Evolutionary conservation across 768 basidiomycete species (phyloP).

Genomic region (Xerocomus brunneocitrinus): DNA sequence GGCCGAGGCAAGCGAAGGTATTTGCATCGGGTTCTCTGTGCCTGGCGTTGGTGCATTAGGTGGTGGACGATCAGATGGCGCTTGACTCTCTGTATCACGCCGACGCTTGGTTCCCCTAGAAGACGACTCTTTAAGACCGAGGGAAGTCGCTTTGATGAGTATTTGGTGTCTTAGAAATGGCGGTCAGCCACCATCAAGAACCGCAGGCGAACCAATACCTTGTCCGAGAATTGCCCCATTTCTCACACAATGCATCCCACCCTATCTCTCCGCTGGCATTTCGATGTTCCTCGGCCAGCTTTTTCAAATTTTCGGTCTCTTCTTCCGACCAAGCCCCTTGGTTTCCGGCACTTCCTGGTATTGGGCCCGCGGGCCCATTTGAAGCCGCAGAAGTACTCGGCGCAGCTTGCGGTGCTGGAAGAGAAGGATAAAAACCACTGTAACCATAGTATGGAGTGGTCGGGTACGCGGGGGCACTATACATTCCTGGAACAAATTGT

Average conservation of each 20-base stretch:
- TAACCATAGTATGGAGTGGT: constrained; percentile 64
- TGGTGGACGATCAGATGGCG: constrained; percentile 22
- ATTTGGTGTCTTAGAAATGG: constrained; percentile 63
- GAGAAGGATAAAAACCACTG: constrained; percentile 34
- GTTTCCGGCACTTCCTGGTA: constrained; percentile 39
- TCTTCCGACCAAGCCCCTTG: constrained; percentile 79
- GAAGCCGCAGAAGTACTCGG: constrained; percentile 25
- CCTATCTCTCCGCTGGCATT: constrained; percentile 48
- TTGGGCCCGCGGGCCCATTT: constrained; percentile 14
- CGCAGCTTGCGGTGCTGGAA: constrained; percentile 20
- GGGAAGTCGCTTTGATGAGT: constrained; percentile 71
- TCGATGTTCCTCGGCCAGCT: constrained; percentile 64
- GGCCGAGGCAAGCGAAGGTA: constrained; percentile 24
- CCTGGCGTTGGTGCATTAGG: constrained; percentile 19
- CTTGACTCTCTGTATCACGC: constrained; percentile 39
- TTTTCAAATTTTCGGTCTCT: constrained; percentile 65
- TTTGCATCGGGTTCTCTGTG: constrained; percentile 14
- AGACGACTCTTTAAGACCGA: constrained; percentile 75
- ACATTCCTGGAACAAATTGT: constrained; percentile 38
- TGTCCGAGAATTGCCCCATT: constrained; percentile 72
- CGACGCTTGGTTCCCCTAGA: constrained; percentile 58
- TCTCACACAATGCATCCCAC: constrained; percentile 73
- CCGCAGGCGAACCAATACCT: constrained; percentile 41
- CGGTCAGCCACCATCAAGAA: constrained; percentile 4
- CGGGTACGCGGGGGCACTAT: constrained; percentile 43